Evolutionary conservation across 2,329 filamentous ascomycete genomes (phyloP).

Genomic region (Colletotrichum sp.): DNA sequence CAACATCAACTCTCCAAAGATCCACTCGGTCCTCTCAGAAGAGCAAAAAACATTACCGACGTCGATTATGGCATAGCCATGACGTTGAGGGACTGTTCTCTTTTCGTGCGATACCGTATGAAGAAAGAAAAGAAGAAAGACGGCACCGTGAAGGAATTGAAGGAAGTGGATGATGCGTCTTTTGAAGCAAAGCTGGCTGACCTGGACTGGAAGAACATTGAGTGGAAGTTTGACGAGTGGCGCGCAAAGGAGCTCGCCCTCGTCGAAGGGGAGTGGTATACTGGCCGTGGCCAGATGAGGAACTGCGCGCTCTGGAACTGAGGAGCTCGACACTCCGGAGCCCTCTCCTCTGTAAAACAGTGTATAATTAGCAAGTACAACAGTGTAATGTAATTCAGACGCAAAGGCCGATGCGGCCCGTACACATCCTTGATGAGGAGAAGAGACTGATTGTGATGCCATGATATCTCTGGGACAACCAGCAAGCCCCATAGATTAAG

Average conservation of each 20-base stretch:
- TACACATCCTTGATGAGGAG: not conserved
- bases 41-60: constrained; percentile 37
- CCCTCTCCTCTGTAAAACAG: not conserved
- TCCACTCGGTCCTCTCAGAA: constrained; percentile 45
- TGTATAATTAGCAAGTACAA: not conserved
- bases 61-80: constrained; percentile 70
- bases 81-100: constrained; percentile 81
- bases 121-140: not conserved
- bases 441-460: not conserved
- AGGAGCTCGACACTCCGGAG: not conserved
- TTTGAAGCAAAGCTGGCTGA: constrained; percentile 72
- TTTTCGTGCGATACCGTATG: constrained; percentile 60
- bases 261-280: constrained; percentile 73
- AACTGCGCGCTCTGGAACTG: constrained; percentile 4
- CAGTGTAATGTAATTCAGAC: not conserved
- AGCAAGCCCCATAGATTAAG: not conserved
- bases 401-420: not conserved
- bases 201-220: constrained; percentile 76
- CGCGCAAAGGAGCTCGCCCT: constrained; percentile 64
- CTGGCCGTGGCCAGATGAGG: constrained; percentile 10
- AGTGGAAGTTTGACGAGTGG: constrained; percentile 74
- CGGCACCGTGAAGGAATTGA: constrained; percentile 9
- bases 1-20: constrained; percentile 46
- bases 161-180: constrained; percentile 5
- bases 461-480: not conserved